Conservation (phyloP, 2,329 filamentous ascomycete genomes). For the Elsinoe australis region DNA sequence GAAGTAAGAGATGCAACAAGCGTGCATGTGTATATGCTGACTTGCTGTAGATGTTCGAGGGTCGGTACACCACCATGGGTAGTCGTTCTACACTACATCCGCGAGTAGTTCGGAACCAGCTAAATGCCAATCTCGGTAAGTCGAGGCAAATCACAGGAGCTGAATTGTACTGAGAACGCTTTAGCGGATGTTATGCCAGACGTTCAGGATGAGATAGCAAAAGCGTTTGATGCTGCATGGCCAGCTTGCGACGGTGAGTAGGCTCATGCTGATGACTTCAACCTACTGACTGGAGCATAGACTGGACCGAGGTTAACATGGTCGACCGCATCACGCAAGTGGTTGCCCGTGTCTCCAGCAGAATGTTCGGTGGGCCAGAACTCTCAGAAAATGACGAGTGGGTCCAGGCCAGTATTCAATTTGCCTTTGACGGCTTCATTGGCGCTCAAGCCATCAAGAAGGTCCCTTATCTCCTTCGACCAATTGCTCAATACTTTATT, state of each 20-base stretch:
- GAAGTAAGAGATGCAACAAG: not conserved
- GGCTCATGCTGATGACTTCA: not conserved
- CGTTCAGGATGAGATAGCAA: constrained; percentile 24
- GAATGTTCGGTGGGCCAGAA: constrained; percentile 27
- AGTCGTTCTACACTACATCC: constrained; percentile 27
- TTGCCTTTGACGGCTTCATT: constrained; percentile 28
- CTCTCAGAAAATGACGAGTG: constrained; percentile 28
- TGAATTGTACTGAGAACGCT: no score
- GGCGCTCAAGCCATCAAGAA: constrained; percentile 25
- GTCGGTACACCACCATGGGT: constrained; percentile 30
- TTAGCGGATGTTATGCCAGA: constrained; percentile 21
- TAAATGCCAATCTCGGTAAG: constrained; percentile 25
- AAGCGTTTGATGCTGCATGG: constrained; percentile 20
- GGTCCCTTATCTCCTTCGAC: constrained; percentile 25
- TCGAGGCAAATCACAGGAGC: no score
- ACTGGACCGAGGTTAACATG: constrained; percentile 26
- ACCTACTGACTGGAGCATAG: constrained; percentile 18
- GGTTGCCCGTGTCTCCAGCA: constrained; percentile 27
- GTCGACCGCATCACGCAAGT: constrained; percentile 24
- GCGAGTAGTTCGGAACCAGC: constrained; percentile 23
- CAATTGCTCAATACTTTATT: constrained; percentile 25
- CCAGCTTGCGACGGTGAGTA: constrained; percentile 1
- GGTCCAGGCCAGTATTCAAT: constrained; percentile 27
- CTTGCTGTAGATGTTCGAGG: constrained; percentile 27
- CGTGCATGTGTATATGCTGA: not conserved